Percentiles rank a stretch among this genome's conserved stretches.
phyloP scores from a whole-genome alignment of 352 stramenopile species.

The Phytophthora chlamydospora region DNA sequence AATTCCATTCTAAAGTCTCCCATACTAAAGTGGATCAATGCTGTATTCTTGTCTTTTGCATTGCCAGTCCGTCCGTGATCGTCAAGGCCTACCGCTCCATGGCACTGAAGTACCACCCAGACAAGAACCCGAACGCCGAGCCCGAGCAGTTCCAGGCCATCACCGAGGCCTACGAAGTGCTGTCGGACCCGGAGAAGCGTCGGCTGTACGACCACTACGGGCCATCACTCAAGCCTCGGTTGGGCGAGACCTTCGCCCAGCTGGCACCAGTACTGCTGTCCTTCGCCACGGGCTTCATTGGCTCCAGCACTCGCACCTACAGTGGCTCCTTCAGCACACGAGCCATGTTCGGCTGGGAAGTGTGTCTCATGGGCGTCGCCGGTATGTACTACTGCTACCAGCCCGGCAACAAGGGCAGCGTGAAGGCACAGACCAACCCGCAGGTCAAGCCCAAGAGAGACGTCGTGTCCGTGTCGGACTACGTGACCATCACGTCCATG shows the following conservation, averaged over 20 bases:
- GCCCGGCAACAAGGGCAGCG: slow-evolving; percentile 9
- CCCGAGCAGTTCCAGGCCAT: slow-evolving; percentile 91
- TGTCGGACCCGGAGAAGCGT: slow-evolving; percentile 78
- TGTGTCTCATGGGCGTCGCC: slow-evolving; percentile 58
- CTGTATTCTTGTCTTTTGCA: slow-evolving; percentile 3
- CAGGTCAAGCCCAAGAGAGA: slow-evolving; percentile 41
- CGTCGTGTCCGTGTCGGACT: slow-evolving; percentile 73
- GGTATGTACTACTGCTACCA: slow-evolving; percentile 70
- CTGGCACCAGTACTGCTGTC: slow-evolving; percentile 71
- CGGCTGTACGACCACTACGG: slow-evolving; percentile 80
- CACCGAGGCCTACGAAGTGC: slow-evolving; percentile 77
- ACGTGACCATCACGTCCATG: slow-evolving; percentile 65
- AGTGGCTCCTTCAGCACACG: slow-evolving; percentile 32
- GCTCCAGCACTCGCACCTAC: slow-evolving; percentile 51
- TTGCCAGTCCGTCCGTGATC: slow-evolving; percentile 88
- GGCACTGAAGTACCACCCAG: slow-evolving; percentile 94
- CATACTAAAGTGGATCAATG: neutral
- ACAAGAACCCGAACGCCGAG: slow-evolving; percentile 94
- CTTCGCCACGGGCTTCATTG: slow-evolving; percentile 59
- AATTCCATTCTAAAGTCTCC: neutral
- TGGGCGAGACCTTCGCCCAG: slow-evolving; percentile 68
- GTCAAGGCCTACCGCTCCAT: slow-evolving; percentile 95
- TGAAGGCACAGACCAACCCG: slow-evolving; percentile 17
- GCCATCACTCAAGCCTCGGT: slow-evolving; percentile 56
- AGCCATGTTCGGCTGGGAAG: slow-evolving; percentile 48